phyloP scores from a whole-genome alignment of 192 early-diverging fungal genomes.

The Phycomyces nitens region DNA sequence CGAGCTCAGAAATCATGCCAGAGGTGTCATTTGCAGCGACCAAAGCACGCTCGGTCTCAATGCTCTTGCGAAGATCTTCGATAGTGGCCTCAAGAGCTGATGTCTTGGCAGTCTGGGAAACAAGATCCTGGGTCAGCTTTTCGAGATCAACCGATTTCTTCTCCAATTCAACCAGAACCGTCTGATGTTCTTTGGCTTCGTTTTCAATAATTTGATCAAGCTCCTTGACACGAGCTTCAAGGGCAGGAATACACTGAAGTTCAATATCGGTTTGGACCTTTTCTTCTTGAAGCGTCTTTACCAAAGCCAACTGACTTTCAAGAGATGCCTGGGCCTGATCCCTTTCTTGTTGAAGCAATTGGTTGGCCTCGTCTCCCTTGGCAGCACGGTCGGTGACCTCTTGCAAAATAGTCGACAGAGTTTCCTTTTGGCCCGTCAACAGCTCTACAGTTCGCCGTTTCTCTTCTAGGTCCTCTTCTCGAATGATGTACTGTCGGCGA shows the following conservation, averaged over 20 bases:
- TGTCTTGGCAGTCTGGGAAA: not conserved
- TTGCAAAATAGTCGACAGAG: slow-evolving; percentile 4
- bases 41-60: slow-evolving; percentile 1
- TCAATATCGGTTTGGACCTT: slow-evolving; percentile 9
- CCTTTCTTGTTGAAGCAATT: slow-evolving; percentile 6
- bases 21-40: slow-evolving; percentile 2
- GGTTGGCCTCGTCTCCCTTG: slow-evolving; percentile 6
- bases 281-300: slow-evolving; percentile 6
- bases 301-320: not conserved
- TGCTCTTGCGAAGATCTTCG: not conserved
- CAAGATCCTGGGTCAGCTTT: not conserved
- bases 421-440: slow-evolving; percentile 18
- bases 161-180: not conserved
- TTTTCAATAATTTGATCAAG: not conserved
- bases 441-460: slow-evolving; percentile 13
- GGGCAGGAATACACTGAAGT: not conserved
- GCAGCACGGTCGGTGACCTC: slow-evolving; percentile 18
- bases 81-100: not conserved
- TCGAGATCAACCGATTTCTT: not conserved
- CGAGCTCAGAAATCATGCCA: slow-evolving; percentile 11
- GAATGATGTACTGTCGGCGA: slow-evolving; percentile 18
- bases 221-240: slow-evolving; percentile 10
- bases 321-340: slow-evolving; percentile 1
- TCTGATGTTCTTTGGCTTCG: not conserved
- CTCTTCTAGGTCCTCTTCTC: slow-evolving; percentile 31